A percentile compares a stretch with the other conserved stretches of the same genome.
phyloP scores from a whole-genome alignment of 129 eudicot genomes.

The Centella asiatica region DNA sequence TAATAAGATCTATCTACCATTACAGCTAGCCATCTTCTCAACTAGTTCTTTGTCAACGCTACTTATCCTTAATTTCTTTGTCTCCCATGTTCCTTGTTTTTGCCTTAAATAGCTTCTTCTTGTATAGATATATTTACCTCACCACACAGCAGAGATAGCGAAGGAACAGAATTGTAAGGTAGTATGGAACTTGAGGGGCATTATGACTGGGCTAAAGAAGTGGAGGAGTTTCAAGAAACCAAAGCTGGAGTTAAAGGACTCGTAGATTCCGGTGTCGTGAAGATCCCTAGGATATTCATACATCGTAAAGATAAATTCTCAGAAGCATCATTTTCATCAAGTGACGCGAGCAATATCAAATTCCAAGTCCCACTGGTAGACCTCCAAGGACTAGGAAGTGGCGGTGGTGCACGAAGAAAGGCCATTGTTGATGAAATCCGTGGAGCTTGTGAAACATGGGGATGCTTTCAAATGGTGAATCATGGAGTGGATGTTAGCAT shows the following conservation, averaged over 20 bases:
- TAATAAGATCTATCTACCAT: background rate
- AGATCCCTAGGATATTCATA: slow-evolving; percentile 1
- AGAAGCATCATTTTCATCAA: background rate
- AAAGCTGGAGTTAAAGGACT: slow-evolving; percentile 12
- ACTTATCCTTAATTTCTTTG: background rate
- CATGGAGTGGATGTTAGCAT: slow-evolving; percentile 9
- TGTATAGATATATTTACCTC: background rate
- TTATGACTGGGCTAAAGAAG: slow-evolving; percentile 13
- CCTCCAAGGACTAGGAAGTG: background rate
- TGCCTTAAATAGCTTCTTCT: background rate
- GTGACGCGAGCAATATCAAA: background rate
- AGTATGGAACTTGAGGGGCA: slow-evolving; percentile 7
- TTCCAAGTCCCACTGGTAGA: slow-evolving; percentile 7
- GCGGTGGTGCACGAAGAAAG: slow-evolving; percentile 1
- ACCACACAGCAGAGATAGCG: background rate
- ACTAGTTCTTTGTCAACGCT: slow-evolving; percentile 1
- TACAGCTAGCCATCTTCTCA: slow-evolving; percentile 6
- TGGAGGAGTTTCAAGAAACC: slow-evolving; percentile 8
- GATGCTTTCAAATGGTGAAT: slow-evolving; percentile 10
- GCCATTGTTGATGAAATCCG: slow-evolving; percentile 1
- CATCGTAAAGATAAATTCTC: background rate
- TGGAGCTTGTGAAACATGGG: slow-evolving; percentile 7
- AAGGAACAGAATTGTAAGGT: background rate
- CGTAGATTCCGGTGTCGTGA: slow-evolving; percentile 1
- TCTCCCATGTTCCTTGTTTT: slow-evolving; percentile 2